These are phyloP conservation scores for Clarireedia monteithiana DNA, from an alignment of 2,329 filamentous ascomycete genomes.

Conservation along the genomic window DNA sequence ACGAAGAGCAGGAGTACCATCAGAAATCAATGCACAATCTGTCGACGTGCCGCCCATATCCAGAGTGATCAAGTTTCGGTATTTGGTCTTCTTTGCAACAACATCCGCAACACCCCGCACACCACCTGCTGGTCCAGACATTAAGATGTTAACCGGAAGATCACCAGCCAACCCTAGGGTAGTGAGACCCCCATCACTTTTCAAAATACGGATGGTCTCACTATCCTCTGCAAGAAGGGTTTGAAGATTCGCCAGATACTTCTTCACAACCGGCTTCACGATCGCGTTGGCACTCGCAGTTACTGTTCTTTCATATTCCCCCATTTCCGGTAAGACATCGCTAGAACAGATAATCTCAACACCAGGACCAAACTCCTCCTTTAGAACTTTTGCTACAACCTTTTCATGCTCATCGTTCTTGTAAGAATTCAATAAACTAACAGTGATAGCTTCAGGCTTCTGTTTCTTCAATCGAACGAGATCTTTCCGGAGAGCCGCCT, in stretches of 20 bases:
- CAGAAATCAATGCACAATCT: not conserved
- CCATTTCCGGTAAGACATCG: not conserved
- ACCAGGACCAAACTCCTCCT: not conserved
- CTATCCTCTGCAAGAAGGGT: not conserved
- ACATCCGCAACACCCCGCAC: not conserved
- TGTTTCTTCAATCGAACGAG: not conserved
- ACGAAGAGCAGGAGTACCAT: not conserved
- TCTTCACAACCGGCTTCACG: not conserved
- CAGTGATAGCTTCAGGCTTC: not conserved
- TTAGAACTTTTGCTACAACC: not conserved
- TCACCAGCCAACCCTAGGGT: not conserved
- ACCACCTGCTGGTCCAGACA: not conserved
- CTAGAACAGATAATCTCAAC: constrained; percentile 4
- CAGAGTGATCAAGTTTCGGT: not conserved
- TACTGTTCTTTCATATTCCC: not conserved
- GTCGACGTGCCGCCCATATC: constrained; percentile 3
- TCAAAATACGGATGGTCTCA: constrained; percentile 2
- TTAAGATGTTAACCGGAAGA: not conserved
- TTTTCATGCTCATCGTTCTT: not conserved
- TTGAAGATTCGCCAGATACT: not conserved
- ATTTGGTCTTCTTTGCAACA: not conserved
- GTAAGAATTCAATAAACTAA: constrained; percentile 1
- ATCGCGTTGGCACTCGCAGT: constrained; percentile 2
- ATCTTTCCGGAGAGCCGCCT: not conserved
- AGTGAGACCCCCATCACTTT: constrained; percentile 6